Percentiles rank a stretch among this genome's conserved stretches.
phyloP scores from a whole-genome alignment of 2,329 filamentous ascomycete species.

The Elsinoe batatas region DNA sequence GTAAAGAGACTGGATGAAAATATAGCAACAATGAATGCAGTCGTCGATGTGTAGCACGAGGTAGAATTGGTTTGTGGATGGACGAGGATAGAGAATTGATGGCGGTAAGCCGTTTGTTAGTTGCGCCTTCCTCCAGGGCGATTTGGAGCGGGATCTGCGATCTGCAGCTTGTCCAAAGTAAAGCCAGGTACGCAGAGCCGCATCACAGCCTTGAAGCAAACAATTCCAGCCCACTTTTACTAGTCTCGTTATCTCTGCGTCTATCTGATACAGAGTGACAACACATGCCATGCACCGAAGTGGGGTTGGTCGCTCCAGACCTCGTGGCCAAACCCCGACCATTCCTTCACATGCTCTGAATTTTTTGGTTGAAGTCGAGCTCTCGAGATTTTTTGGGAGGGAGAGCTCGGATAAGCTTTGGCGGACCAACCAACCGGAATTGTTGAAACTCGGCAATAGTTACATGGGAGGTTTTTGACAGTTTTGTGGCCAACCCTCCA shows the following conservation, averaged over 20 bases:
- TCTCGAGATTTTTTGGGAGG: slow-evolving; percentile 5
- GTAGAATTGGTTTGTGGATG: not conserved
- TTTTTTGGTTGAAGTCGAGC: slow-evolving; percentile 10
- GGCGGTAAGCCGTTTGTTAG: slow-evolving; percentile 11
- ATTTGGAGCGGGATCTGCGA: slow-evolving; percentile 1
- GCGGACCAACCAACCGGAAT: not conserved
- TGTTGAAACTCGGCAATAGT: slow-evolving; percentile 1
- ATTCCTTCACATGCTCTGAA: not conserved
- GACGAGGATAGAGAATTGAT: not conserved
- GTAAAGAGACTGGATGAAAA: not conserved
- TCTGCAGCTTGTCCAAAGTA: slow-evolving; percentile 1
- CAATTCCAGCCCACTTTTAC: not conserved
- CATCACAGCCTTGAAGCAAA: slow-evolving; percentile 3
- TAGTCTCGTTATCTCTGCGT: slow-evolving; percentile 3
- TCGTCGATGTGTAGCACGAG: not conserved
- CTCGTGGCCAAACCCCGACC: not conserved
- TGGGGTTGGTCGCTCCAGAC: not conserved
- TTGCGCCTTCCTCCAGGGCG: slow-evolving; percentile 7
- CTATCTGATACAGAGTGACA: slow-evolving; percentile 6
- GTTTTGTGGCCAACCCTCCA: not conserved
- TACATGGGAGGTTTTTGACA: not conserved
- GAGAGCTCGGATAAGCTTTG: slow-evolving; percentile 3
- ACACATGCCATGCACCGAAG: not conserved
- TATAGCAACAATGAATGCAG: not conserved
- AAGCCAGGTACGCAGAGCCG: slow-evolving; percentile 10